Base-by-base conservation (phyloP, 2,329 filamentous ascomycete genomes). In the Monilinia polystroma region DNA sequence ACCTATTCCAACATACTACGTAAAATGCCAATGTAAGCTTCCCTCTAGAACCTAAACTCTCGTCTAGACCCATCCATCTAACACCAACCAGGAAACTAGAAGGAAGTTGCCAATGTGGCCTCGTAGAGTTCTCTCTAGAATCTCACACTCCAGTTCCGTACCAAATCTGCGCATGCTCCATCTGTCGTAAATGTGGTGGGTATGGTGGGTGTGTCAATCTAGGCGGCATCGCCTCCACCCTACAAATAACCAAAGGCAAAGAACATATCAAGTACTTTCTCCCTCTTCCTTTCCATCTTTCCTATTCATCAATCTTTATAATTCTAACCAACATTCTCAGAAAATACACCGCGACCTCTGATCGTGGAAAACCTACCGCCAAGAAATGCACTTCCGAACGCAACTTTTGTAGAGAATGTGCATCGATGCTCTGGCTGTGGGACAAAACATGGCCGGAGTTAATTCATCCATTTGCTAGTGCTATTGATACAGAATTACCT, bases 21-120 rank as follows among this genome's bases (percentile, higher is more conserved):
- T n/a, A 60, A 59, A 49, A 65, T 65, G 63, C 63, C 63, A 38
- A 65, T 59, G 63, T 51, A 65, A 29, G 32, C 55, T 60, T 52
- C 29, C n/a, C n/a, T 20, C 14, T 38, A 1, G 5, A 51, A 6
- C n/a, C 18, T 4, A 18, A 38, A 18, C 20, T 18, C 63, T 29
- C 32, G 7, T 23, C 53, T 12, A 58, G 32, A 32, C 43, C 26
- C 5, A 23, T 2, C n/a, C 12, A 23, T 14, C 45, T 53, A 63
- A 63, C 49, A 35, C 6, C 18, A 52, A 26, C 35, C 41, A 82
- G 80, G 77, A 78, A 78, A 71, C 78, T 82, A 10, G 73, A 81
- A 68, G 81, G 81, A 71, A 81, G 80, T 72, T 83, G 80, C 74
- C 81, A 82, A 71, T 82, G 80, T 70, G 81, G 81, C 63, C 74